These are phyloP conservation scores for Fusarium acutatum DNA, from an alignment of 2,329 filamentous ascomycete species.

Conservation along the genomic window DNA sequence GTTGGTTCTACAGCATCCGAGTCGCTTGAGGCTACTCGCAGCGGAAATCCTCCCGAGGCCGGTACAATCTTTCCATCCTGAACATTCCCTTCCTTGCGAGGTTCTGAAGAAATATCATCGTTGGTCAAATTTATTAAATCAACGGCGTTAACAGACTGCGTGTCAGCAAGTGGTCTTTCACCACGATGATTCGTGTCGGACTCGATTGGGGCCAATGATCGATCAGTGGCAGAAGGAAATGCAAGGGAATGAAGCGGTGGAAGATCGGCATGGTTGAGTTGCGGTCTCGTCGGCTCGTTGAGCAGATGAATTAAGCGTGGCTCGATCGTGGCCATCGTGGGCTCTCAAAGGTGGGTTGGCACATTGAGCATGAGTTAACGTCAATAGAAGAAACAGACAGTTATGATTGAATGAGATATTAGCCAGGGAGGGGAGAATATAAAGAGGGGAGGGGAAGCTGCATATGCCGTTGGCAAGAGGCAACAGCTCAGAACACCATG, in stretches of 20 bases:
- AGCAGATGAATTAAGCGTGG: conserved; percentile 72
- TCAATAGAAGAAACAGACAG: conserved; percentile 4
- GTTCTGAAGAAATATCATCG: conserved; percentile 34
- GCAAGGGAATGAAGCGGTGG: conserved; percentile 61
- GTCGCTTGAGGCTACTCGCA: conserved; percentile 54
- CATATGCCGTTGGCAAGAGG: conserved; percentile 30
- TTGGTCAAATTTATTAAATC: conserved; percentile 27
- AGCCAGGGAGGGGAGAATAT: conserved; percentile 6
- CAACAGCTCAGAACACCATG: conserved; percentile 36
- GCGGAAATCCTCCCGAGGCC: conserved; percentile 44
- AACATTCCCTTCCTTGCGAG: conserved; percentile 33
- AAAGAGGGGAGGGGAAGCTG: conserved; percentile 3
- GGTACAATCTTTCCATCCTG: conserved; percentile 39
- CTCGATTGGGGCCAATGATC: conserved; percentile 62
- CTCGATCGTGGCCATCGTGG: conserved; percentile 72
- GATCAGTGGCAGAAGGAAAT: conserved; percentile 54
- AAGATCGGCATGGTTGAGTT: conserved; percentile 60
- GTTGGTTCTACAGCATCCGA: conserved; percentile 50
- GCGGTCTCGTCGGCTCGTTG: conserved; percentile 63
- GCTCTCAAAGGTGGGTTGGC: conserved; percentile 37
- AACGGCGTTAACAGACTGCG: conserved; percentile 15
- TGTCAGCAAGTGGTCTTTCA: conserved; percentile 45
- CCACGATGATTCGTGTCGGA: conserved; percentile 55
- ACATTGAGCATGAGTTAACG: conserved; percentile 41
- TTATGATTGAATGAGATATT: not conserved